Percentiles rank a stretch among this genome's conserved stretches.
Conservation (phyloP, 331 rosid species). For the Ulmus americana region DNA sequence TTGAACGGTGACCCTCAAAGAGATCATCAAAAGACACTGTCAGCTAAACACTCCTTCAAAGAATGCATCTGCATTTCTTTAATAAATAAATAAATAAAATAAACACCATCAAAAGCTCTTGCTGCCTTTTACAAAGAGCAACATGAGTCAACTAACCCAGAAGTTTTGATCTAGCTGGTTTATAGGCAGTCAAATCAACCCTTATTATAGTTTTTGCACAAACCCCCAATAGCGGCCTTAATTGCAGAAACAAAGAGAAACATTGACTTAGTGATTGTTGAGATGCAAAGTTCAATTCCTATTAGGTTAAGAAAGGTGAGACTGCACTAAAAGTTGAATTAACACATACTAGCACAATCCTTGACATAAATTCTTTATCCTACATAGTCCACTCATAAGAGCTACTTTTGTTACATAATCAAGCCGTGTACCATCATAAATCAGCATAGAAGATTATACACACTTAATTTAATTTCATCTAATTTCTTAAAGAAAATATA, state of each 20-base stretch:
- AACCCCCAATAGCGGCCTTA: constrained; percentile 4
- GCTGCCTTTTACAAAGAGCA: background rate
- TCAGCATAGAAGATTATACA: background rate
- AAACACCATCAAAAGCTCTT: background rate
- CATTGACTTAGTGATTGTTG: background rate
- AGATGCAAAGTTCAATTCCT: background rate
- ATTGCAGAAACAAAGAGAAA: background rate
- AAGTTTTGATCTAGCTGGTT: background rate
- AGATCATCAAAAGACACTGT: background rate
- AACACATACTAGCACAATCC: background rate
- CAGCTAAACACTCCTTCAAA: background rate
- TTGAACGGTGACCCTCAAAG: background rate
- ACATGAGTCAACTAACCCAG: background rate
- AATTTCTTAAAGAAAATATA: too few species aligned
- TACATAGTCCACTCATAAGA: background rate
- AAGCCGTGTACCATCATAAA: background rate
- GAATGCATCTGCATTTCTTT: background rate
- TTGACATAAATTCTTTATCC: background rate
- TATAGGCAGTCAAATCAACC: background rate
- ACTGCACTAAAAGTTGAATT: background rate
- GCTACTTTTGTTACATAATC: background rate
- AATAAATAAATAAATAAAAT: too few species aligned
- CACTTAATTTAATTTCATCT: background rate
- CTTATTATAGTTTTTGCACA: background rate
- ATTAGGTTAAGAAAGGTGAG: background rate